Evolutionary conservation across 495 filamentous ascomycete species (phyloP), one percentile per base, ranked within the genome.

Genomic region (Staphylotrichum tortipilum): DNA sequence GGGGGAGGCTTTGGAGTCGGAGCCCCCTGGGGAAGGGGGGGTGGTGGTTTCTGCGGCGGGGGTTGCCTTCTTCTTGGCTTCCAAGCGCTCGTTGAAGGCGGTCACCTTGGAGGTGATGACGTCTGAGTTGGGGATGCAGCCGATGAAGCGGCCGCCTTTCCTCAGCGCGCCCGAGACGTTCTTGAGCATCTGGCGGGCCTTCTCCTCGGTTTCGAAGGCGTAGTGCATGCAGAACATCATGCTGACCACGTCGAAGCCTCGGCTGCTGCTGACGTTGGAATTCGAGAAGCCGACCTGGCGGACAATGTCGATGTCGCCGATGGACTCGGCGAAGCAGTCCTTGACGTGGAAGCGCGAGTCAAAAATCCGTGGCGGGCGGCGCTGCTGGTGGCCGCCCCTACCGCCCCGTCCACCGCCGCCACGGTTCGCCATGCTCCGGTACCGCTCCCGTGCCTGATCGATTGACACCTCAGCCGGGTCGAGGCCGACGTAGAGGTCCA

Each of bases 201-300:
- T 94, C 6, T 76, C 76, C 65, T 97, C 88, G 50, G 73, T 87
- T 67, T 98, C 94, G 57, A 96, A 98, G 0, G 94, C 90, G 62
- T 98, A 98, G 69, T 98, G 92, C 81, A 98, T 94, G 61, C 89
- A 90, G 59, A 98, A 98, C 92, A 98, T 98, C 78, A 94, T 95
- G 48, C 84, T 86, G 40, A 98, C 91, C 11, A 97, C 85, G 63
- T 98, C 94, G 55, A 96, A 98, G 7, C 90, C 89, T 33, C 87
- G 84, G 47, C 59, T 58, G 41, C 60, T 64, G 71, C 84, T 57
- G 79, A 78, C 56, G 74, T 74, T 58, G 49, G 74, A 69, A 63
- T 71, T 58, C 56, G 95, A 88, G 52, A 94, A 90, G 3, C 92
- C 92, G 11, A 98, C 86, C 45, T 91, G 74, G 33, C 78, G 78